Percentiles rank a stretch among this genome's conserved stretches.
phyloP scores from a whole-genome alignment of 2,329 filamentous ascomycete species.

The Trichophyton mentagrophytes region DNA sequence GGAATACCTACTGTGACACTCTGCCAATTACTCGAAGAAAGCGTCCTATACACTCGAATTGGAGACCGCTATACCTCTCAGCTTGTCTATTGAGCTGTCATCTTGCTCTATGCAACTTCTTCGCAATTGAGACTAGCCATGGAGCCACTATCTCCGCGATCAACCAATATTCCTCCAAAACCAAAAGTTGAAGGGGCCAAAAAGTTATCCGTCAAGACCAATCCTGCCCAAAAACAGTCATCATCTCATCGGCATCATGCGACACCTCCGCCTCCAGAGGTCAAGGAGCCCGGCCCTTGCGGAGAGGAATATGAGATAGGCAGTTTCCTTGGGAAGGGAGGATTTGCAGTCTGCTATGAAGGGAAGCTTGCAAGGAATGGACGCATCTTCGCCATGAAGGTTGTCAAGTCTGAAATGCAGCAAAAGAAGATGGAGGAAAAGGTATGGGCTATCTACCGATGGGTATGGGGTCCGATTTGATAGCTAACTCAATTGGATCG shows the following conservation, averaged over 20 bases:
- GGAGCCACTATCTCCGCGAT: conserved; percentile 36
- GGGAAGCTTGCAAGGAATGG: conserved; percentile 32
- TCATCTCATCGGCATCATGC: conserved; percentile 33
- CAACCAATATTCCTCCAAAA: conserved; percentile 35
- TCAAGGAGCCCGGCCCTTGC: conserved; percentile 33
- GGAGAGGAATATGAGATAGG: conserved; percentile 36
- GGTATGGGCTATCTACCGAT: conserved; percentile 20
- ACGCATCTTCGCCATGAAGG: conserved; percentile 39
- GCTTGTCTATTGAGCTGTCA: not conserved
- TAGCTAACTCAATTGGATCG: conserved; percentile 8
- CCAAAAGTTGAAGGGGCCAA: conserved; percentile 28
- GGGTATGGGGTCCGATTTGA: not conserved
- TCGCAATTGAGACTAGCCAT: conserved; percentile 4
- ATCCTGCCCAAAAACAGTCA: conserved; percentile 21
- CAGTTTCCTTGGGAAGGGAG: conserved; percentile 37
- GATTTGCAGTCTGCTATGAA: conserved; percentile 41
- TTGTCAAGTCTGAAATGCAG: conserved; percentile 38
- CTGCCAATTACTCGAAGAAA: not conserved
- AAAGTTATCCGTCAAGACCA: conserved; percentile 19
- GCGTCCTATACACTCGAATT: not conserved
- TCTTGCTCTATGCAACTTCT: not conserved
- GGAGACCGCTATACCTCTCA: not conserved
- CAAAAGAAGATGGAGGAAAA: conserved; percentile 42
- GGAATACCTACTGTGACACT: not conserved
- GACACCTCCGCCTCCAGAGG: conserved; percentile 32